Base-by-base conservation (phyloP, 805 yeast genomes). In the Starmerella asiatica region DNA sequence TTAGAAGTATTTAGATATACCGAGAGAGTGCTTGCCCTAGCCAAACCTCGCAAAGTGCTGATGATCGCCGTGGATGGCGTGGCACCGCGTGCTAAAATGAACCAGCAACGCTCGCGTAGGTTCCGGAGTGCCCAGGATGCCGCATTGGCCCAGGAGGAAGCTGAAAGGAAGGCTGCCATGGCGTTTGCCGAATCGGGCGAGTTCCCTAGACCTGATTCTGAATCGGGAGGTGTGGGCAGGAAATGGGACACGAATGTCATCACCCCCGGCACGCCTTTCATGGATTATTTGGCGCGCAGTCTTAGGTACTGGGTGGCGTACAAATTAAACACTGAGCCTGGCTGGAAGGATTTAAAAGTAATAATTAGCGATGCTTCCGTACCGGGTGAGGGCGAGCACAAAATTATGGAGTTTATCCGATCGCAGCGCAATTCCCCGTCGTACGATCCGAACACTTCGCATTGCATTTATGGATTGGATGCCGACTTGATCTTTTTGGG, bases 301-400 rank as follows among this genome's bases (percentile, higher is more conserved):
- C 64, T 91, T 47, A 67, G 91, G 45, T 91, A 84, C 58, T 91
- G 96, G 94, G 83, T 82, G 6, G 83, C 93, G 3, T 83, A 80
- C 59, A 91, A 91, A 57, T 65, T 91, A 28, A 70, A 84, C 28
- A 71, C 71, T 8, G 98, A 91, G 55, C 93, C 95, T 2, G 94
- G 93, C 26, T 91, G 98, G 98, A 76, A 76, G 33, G 70, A 78
- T 43, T 62, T 88, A 35, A 91, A 91, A 59, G 85, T 91, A 5
- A 80, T 91, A 19, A 78, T 91, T 34, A 79, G 93, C 54, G 99
- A 88, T 57, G 94, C 95, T 23, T 77, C 93, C 0, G 97, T 88
- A 12, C 98, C 99, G 1, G 99, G 99, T 46, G 99, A 91, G 68
- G 99, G 99, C 57, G 99, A 91, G 60, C 99, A 91, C 64, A 91